These are phyloP conservation scores for Lasiodiplodia citricola DNA, from an alignment of 2,329 filamentous ascomycete species.

Conservation along the genomic window DNA sequence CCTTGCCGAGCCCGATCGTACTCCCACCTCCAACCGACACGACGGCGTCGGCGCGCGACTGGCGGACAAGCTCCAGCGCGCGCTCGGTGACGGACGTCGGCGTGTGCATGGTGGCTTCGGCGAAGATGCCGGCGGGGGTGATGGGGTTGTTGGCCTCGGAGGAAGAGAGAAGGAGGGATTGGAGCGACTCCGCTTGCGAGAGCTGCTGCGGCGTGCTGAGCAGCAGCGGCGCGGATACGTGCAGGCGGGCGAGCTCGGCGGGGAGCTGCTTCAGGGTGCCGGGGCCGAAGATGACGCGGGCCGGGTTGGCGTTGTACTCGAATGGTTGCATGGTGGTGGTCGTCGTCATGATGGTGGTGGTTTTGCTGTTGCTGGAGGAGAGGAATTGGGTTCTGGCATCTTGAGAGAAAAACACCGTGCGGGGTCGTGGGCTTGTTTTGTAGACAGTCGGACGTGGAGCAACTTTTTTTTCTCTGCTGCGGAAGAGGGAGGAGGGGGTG, in stretches of 20 bases:
- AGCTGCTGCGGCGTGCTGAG: conserved; percentile 63
- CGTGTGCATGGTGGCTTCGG: conserved; percentile 67
- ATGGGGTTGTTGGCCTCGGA: not conserved
- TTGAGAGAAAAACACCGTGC: too few species aligned
- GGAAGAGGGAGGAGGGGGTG: not conserved
- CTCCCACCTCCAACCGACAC: conserved; percentile 68
- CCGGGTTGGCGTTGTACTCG: conserved; percentile 61
- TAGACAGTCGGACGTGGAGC: not conserved
- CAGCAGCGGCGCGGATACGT: conserved; percentile 57
- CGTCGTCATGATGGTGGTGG: not conserved
- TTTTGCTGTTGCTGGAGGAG: not conserved
- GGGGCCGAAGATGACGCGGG: conserved; percentile 62
- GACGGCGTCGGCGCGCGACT: conserved; percentile 58
- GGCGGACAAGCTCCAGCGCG: conserved; percentile 56
- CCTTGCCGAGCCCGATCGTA: conserved; percentile 62
- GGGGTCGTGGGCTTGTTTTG: not conserved
- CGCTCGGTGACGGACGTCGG: conserved; percentile 63
- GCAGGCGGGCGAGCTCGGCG: conserved; percentile 52
- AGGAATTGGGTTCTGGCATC: not conserved
- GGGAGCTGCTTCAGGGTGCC: conserved; percentile 58
- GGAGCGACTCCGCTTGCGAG: conserved; percentile 52
- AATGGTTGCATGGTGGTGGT: conserved; percentile 56
- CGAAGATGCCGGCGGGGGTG: conserved; percentile 56
- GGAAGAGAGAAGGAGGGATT: conserved; percentile 46
- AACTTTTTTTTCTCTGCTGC: not conserved